Evolutionary conservation across 1,139 yeast genomes (phyloP), one percentile per base, ranked within the genome.

Genomic region (Taphrina pruni): DNA sequence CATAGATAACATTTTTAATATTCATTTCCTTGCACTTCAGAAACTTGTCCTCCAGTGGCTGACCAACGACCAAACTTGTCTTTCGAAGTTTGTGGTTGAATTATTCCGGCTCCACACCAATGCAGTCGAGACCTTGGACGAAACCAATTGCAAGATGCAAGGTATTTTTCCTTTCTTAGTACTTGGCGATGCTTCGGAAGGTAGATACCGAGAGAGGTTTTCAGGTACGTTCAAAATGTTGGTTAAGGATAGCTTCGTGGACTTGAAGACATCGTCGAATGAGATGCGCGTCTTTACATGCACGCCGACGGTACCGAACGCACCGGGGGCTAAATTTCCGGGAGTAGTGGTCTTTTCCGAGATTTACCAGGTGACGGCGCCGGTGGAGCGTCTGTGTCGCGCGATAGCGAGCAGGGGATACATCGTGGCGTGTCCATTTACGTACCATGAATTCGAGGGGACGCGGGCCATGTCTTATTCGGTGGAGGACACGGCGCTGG

Each of bases 361-460:
- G 77, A 89, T 89, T 73, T 89, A 89, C 77, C 96, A 89, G 77
- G 93, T 69, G 60, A 71, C 79, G 8, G 89, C 89, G 0, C 95
- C 96, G 1, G 96, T 89, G 17, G 80, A 89, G 6, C 81, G 96
- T 71, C 87, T 89, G 76, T 94, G 91, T 54, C 87, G 87, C 74
- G 88, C 85, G 74, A 89, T 89, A 74, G 94, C 94, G 2, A 87
- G 91, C 21, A 88, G 88, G 74, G 96, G 96, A 0, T 89, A 84
- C 76, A 86, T 89, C 67, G 93, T 86, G 41, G 90, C 87, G 1
- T 87, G 89, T 50, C 96, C 96, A 0, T 87, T 91, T 1, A 86
- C 88, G 60, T 89, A 89, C 78, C 96, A 89, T 78, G 88, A 89
- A 77, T 89, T 86, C 75, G 87, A 81, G 73, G 79, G 82, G 41